A percentile compares a stretch with the other conserved stretches of the same genome.
Conservation (phyloP, 768 basidiomycete genomes). For the Leccinum variicolor region DNA sequence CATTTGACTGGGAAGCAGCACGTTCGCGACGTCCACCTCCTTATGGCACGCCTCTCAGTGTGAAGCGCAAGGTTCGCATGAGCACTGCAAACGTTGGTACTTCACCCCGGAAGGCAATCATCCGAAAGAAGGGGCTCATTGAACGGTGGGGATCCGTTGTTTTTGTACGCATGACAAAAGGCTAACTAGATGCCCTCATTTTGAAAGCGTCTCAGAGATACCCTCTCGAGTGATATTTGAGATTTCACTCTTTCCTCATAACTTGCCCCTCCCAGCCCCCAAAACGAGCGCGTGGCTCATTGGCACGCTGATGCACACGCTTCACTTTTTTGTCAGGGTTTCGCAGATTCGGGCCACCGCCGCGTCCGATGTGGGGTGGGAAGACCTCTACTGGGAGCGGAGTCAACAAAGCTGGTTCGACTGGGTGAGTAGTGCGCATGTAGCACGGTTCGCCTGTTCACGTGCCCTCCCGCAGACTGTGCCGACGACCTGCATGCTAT, state of each 20-base stretch:
- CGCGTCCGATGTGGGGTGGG: constrained; percentile 74
- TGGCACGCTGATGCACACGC: constrained; percentile 60
- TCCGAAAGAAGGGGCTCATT: constrained; percentile 62
- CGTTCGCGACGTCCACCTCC: constrained; percentile 68
- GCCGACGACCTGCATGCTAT: constrained; percentile 54
- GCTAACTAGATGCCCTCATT: constrained; percentile 10
- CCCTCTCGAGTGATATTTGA: constrained; percentile 76
- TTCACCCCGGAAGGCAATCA: constrained; percentile 46
- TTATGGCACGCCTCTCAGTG: constrained; percentile 58
- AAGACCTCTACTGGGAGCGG: constrained; percentile 70
- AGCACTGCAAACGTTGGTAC: constrained; percentile 26
- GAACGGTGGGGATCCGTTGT: constrained; percentile 46
- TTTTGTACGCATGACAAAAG: constrained; percentile 3
- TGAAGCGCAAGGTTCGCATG: constrained; percentile 42
- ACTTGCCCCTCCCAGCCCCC: constrained; percentile 68
- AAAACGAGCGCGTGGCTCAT: constrained; percentile 63
- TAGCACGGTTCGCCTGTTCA: constrained; percentile 7
- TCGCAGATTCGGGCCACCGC: constrained; percentile 52
- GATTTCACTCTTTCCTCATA: constrained; percentile 79
- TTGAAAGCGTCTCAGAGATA: constrained; percentile 52
- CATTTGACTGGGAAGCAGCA: constrained; percentile 88
- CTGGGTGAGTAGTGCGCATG: constrained; percentile 53
- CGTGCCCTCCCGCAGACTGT: constrained; percentile 48
- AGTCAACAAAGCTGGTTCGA: constrained; percentile 69
- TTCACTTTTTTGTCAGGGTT: constrained; percentile 65